Base-by-base conservation (phyloP, 306 rosid genomes). In the Oemleria cerasiformis region DNA sequence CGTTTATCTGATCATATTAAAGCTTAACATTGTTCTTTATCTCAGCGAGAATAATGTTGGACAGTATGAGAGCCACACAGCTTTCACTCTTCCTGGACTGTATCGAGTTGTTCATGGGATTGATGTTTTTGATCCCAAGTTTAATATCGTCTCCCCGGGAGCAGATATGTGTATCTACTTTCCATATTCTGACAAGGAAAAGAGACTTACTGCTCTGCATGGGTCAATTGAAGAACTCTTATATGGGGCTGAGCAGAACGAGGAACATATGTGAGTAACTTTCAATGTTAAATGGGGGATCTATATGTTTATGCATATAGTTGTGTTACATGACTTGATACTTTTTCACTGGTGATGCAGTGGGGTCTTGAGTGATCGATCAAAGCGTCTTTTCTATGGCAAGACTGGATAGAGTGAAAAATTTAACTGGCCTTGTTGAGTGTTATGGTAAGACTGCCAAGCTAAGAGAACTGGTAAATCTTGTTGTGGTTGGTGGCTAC, bases 121-220 rank as follows among this genome's bases (percentile, higher is more conserved):
- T 77, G 92, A 94, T 86, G 99, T 94, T 76, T 94, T 94, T 73
- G 99, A 91, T 82, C 95, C 98, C 69, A 91, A 94, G 91, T 94
- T 94, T 25, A 25, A 25, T 25, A 25, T 25, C 30, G 30, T 25
- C 30, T 25, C 30, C 30, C 30, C 30, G 30, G 98, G 98, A 80
- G 96, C 97, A 48, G 98, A 91, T 73, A 82, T 84, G 94, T 30
- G 79, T 67, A 94, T 94, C 25, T 94, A 94, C 75, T 91, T 94
- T 77, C 88, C 99, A 54, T 94, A 77, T 77, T 83, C 91, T 56
- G 96, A 89, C 1, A 85, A 86, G 84, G 83, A 87, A 64, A 84
- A 68, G 40, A 86, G 99, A 79, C 92, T 94, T 43, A 89, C 99
- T 25, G 72, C 99, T 20, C 79, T 91, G 42, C 99, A 94, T 70